phyloP scores from a whole-genome alignment of 2,329 filamentous ascomycete genomes.

The Talaromyces sp. region DNA sequence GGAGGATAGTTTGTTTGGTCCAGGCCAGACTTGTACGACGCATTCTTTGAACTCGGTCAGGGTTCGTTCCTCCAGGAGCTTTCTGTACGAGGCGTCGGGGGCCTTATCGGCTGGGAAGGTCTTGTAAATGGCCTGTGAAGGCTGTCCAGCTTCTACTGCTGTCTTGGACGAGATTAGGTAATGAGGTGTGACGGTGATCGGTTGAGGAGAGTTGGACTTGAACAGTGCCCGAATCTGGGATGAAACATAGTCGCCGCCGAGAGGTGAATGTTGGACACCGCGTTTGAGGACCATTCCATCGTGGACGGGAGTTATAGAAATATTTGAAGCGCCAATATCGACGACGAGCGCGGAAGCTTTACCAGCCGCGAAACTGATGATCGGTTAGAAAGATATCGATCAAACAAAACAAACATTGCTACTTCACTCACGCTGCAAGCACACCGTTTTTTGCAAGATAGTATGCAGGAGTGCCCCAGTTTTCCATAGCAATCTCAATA shows the following conservation, averaged over 20 bases:
- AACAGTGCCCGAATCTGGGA: constrained; percentile 81
- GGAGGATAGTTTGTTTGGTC: constrained; percentile 62
- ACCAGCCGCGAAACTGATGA: constrained; percentile 70
- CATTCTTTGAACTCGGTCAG: constrained; percentile 97
- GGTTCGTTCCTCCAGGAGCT: constrained; percentile 85
- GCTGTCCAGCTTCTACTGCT: constrained; percentile 78
- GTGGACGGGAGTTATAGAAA: constrained; percentile 84
- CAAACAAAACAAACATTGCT: neutral
- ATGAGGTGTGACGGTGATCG: constrained; percentile 74
- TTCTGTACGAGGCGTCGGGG: constrained; percentile 67
- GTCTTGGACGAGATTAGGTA: constrained; percentile 86
- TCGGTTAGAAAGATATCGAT: constrained; percentile 4
- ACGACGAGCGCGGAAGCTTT: constrained; percentile 91
- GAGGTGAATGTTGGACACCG: constrained; percentile 76
- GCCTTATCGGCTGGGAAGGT: constrained; percentile 60
- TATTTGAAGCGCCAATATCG: constrained; percentile 83
- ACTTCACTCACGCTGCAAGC: constrained; percentile 62
- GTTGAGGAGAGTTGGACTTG: constrained; percentile 61
- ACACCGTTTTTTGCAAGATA: constrained; percentile 88
- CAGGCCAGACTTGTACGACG: constrained; percentile 88
- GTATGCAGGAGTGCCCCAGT: constrained; percentile 91
- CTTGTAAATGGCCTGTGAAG: constrained; percentile 71
- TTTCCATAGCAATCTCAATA: constrained; percentile 95
- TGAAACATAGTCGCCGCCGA: constrained; percentile 87
- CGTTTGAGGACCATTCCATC: constrained; percentile 93